Conservation (phyloP, 495 filamentous ascomycete genomes). For the Pyronema omphalodes region DNA sequence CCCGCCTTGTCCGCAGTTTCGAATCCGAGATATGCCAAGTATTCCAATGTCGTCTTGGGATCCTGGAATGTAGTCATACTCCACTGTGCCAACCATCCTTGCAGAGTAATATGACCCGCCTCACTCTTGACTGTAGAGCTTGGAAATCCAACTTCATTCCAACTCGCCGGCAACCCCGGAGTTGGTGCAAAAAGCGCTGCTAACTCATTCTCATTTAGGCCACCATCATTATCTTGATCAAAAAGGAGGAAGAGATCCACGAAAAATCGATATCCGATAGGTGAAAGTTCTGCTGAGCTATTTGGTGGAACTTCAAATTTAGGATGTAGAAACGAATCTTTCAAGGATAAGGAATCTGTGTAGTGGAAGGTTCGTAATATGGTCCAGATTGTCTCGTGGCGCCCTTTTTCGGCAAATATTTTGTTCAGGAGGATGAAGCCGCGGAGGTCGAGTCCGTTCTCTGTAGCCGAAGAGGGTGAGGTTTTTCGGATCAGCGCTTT, state of each 20-base stretch:
- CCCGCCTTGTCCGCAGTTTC: conserved; percentile 38
- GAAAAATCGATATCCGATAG: conserved; percentile 89
- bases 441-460: conserved; percentile 55
- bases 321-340: conserved; percentile 79
- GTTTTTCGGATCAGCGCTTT: conserved; percentile 61
- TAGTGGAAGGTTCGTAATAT: conserved; percentile 93
- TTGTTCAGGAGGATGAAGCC: conserved; percentile 85
- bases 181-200: conserved; percentile 80
- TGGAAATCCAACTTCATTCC: conserved; percentile 73
- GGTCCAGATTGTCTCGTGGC: conserved; percentile 97
- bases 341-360: conserved; percentile 77
- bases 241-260: conserved; percentile 89
- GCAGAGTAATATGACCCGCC: conserved; percentile 82
- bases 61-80: conserved; percentile 98
- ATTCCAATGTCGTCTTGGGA: conserved; percentile 83
- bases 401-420: conserved; percentile 87
- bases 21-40: conserved; percentile 89
- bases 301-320: conserved; percentile 84
- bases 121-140: conserved; percentile 90
- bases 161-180: conserved; percentile 67
- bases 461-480: conserved; percentile 41
- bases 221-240: conserved; percentile 94
- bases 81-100: conserved; percentile 98
- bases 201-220: conserved; percentile 68
- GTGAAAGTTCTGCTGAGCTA: conserved; percentile 82